These are phyloP conservation scores for Jackrogersella multiformis DNA, from an alignment of 495 filamentous ascomycete genomes.

Conservation along the genomic window DNA sequence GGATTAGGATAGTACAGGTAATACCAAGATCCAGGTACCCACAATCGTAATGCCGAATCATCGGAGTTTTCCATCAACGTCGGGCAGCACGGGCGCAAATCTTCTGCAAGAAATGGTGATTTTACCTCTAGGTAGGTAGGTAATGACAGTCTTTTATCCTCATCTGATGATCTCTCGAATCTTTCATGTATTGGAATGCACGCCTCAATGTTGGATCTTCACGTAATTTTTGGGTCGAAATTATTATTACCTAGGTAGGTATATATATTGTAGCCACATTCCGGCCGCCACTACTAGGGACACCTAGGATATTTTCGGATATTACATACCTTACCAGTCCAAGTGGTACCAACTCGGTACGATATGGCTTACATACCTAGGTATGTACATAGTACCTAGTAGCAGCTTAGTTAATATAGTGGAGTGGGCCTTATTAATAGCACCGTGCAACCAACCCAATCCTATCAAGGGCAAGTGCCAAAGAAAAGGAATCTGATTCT, in stretches of 20 bases:
- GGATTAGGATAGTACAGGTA: neutral
- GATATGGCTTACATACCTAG: too few species aligned
- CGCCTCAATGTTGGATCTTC: neutral
- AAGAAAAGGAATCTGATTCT: neutral
- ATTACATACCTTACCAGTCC: slow-evolving; percentile 2
- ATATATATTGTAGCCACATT: slow-evolving; percentile 12
- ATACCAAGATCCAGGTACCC: slow-evolving; percentile 2
- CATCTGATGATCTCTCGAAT: slow-evolving; percentile 16
- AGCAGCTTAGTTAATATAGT: too few species aligned
- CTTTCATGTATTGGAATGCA: slow-evolving; percentile 20
- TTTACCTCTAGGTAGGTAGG: neutral
- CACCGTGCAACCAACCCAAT: neutral
- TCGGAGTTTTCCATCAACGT: slow-evolving; percentile 24
- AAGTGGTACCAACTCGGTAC: too few species aligned
- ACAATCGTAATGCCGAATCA: slow-evolving; percentile 14
- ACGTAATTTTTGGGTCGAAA: neutral
- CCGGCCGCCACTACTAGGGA: neutral
- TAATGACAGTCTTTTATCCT: too few species aligned
- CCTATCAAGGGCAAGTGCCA: slow-evolving; percentile 1
- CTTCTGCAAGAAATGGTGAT: neutral
- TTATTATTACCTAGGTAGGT: neutral
- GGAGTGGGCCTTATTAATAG: slow-evolving; percentile 2
- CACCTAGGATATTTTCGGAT: neutral
- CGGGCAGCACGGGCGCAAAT: slow-evolving; percentile 11
- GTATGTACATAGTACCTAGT: too few species aligned